These are phyloP conservation scores for Ceratobasidium sp. DNA, from an alignment of 1,284 basidiomycete genomes.

Conservation along the genomic window DNA sequence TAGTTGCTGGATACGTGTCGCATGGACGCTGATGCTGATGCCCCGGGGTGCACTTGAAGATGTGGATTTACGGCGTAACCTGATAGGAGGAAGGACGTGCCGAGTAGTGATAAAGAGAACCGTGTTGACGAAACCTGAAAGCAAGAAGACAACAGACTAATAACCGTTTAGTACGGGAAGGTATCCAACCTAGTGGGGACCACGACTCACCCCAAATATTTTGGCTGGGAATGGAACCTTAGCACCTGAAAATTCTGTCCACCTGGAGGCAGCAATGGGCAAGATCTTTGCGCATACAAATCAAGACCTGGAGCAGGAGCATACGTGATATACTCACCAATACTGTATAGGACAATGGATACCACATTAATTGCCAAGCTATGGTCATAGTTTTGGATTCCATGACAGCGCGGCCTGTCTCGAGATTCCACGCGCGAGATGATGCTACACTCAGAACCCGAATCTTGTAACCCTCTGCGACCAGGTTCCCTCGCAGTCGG, in stretches of 20 bases:
- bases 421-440: slow-evolving; percentile 36
- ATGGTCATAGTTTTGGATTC: slow-evolving; percentile 29
- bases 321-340: slow-evolving; percentile 26
- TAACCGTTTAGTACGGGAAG: neutral
- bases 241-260: slow-evolving; percentile 42
- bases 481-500: slow-evolving; percentile 55
- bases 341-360: slow-evolving; percentile 51
- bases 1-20: slow-evolving; percentile 28
- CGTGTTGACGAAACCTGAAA: slow-evolving; percentile 54
- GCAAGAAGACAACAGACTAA: slow-evolving; percentile 49
- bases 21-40: slow-evolving; percentile 34
- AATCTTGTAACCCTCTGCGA: slow-evolving; percentile 53
- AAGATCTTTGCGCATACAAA: slow-evolving; percentile 20
- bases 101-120: slow-evolving; percentile 53
- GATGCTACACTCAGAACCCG: slow-evolving; percentile 46
- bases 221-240: slow-evolving; percentile 51
- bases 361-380: slow-evolving; percentile 47
- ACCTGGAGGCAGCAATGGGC: slow-evolving; percentile 22
- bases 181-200: slow-evolving; percentile 25
- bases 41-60: slow-evolving; percentile 22
- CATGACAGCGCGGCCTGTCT: slow-evolving; percentile 45
- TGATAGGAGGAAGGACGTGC: slow-evolving; percentile 48
- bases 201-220: slow-evolving; percentile 51
- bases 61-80: slow-evolving; percentile 30
- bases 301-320: neutral